A percentile compares a stretch with the other conserved stretches of the same genome.
phyloP scores from a whole-genome alignment of 78 protist genomes.

The Dictyostelium brefeldianum region DNA sequence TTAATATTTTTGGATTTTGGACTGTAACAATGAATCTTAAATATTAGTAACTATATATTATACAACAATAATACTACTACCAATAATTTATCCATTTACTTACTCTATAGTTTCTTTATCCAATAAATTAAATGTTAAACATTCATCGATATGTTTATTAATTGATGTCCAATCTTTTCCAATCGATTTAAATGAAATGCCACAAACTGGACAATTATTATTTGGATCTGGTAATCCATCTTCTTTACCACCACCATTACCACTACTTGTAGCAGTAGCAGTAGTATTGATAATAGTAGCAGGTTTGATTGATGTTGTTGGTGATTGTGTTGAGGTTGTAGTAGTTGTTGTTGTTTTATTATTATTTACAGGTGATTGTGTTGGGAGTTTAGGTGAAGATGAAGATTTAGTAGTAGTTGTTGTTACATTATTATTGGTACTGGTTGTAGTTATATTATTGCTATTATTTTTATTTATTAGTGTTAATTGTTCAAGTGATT shows the following conservation, averaged over 20 bases:
- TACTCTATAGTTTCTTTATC: slow-evolving; percentile 68
- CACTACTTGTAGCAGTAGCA: not conserved
- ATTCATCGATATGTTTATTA: slow-evolving; percentile 75
- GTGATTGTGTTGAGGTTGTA: slow-evolving; percentile 6
- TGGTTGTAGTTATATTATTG: not conserved
- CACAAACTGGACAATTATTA: slow-evolving; percentile 71
- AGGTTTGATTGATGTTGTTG: not conserved
- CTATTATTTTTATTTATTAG: not conserved
- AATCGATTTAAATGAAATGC: slow-evolving; percentile 36
- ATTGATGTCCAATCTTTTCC: slow-evolving; percentile 63
- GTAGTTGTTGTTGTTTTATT: not conserved
- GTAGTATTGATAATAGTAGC: not conserved
- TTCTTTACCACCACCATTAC: not conserved
- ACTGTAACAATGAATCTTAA: not conserved
- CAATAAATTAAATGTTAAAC: slow-evolving; percentile 60
- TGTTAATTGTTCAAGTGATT: not conserved
- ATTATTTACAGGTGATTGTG: not conserved
- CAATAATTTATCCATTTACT: not conserved
- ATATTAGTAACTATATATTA: not conserved
- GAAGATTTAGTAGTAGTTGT: not conserved
- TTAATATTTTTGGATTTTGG: slow-evolving; percentile 2
- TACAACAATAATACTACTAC: not conserved
- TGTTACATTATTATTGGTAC: not conserved
- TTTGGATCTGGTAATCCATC: slow-evolving; percentile 32
- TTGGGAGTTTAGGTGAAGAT: not conserved